Conservation (phyloP, 176 grass and related monocot genomes). For the Chloris gayana region DNA sequence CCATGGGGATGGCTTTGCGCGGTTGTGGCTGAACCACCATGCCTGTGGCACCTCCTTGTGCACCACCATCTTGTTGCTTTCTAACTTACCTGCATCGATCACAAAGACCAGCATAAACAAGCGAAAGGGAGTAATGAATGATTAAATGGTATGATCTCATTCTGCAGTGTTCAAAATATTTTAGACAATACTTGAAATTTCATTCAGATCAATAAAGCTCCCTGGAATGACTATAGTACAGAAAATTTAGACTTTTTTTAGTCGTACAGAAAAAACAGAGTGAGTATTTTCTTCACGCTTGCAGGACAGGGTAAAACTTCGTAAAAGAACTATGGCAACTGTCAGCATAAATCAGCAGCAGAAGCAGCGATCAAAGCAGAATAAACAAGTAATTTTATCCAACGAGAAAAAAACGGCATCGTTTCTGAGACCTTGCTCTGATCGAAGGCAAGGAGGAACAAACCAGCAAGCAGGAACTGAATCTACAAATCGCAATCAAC, state of each 20-base stretch:
- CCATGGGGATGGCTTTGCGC: slow-evolving; percentile 58
- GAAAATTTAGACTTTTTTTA: no score
- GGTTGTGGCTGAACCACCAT: slow-evolving; percentile 80
- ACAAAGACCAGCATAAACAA: neutral
- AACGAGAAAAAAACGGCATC: neutral
- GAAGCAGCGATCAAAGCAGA: neutral
- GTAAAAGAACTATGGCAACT: neutral
- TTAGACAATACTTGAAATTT: neutral
- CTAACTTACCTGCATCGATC: slow-evolving; percentile 29
- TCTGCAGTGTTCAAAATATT: neutral
- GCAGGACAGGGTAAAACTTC: neutral
- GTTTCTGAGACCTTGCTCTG: neutral
- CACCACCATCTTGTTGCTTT: slow-evolving; percentile 45
- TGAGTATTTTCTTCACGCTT: no score
- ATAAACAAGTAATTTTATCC: neutral
- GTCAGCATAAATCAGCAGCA: neutral
- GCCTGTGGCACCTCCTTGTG: slow-evolving; percentile 61
- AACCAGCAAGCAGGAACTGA: neutral
- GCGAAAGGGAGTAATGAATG: neutral
- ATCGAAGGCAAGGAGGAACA: neutral
- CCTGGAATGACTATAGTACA: no score
- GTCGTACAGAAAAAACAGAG: no score
- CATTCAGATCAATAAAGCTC: neutral
- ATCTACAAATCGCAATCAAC: neutral
- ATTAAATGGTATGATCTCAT: neutral